phyloP scores from a whole-genome alignment of 129 eudicot genomes.

The Arctium lappa region DNA sequence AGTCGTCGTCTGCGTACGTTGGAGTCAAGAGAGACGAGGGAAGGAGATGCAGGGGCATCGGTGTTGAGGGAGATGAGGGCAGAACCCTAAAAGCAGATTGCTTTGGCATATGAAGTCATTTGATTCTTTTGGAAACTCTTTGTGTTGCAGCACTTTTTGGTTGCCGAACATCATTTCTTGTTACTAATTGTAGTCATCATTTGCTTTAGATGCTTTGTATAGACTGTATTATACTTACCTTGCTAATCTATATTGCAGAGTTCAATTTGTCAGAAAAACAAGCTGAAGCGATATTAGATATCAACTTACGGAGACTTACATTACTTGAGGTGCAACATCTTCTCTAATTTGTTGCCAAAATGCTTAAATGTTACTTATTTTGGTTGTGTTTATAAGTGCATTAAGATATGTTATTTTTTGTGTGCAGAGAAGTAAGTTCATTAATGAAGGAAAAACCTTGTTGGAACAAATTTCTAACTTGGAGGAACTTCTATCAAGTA shows the following conservation, averaged over 20 bases:
- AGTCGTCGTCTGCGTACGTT: too few relatives aligned
- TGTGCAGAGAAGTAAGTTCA: conserved; percentile 64
- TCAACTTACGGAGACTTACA: conserved; percentile 83
- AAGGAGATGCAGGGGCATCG: too few relatives aligned
- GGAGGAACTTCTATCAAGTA: conserved; percentile 83
- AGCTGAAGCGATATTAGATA: conserved; percentile 93
- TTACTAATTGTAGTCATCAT: background rate
- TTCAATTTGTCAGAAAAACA: conserved; percentile 84
- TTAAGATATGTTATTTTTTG: background rate
- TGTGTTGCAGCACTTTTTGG: background rate
- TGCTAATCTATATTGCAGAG: conserved; percentile 41
- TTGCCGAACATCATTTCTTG: background rate
- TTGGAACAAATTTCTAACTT: conserved; percentile 68
- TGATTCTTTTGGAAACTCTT: too few relatives aligned
- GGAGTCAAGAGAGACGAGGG: too few relatives aligned
- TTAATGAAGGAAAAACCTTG: conserved; percentile 72
- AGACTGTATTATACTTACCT: background rate
- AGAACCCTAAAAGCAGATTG: too few relatives aligned
- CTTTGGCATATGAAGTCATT: too few relatives aligned
- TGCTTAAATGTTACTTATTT: background rate
- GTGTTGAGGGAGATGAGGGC: too few relatives aligned
- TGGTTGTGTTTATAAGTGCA: background rate
- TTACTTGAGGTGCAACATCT: conserved; percentile 61
- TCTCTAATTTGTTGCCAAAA: background rate
- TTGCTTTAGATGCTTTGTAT: background rate